Evolutionary conservation across 202 grass and related monocot species (phyloP), one percentile per base, ranked within the genome.

Genomic region (Setaria viridis): DNA sequence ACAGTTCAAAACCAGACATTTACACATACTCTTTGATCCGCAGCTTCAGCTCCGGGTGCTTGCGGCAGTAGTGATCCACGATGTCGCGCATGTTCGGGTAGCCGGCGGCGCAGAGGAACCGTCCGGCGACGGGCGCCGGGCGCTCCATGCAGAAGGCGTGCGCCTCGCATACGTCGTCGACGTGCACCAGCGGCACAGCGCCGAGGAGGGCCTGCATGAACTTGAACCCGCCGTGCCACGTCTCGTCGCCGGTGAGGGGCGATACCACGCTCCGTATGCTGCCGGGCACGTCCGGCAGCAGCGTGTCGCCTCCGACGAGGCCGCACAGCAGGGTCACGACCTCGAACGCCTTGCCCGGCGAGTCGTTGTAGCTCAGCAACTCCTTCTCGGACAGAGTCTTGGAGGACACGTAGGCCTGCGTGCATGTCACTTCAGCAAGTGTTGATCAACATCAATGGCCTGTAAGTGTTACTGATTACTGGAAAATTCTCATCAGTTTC

Each of bases 121-220:
- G 88, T 9, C 92, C 92, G 7, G 84, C 92, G 9, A 94, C 89
- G 62, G 84, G 70, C 17, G 68, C 8, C 15, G 11, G 74, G 2
- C 21, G 0, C 21, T 97, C 90, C 82, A 97, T 92, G 84, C 88
- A 91, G 77, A 97, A 91, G 9, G 72, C 47, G 76, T 92, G 92
- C 2, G 94, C 94, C 51, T 94, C 88, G 33, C 90, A 92, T 49
- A 53, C 66, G 76, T 97, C 94, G 0, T 94, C 94, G 11, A 97
- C 17, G 76, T 92, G 88, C 56, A 57, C 80, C 54, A 92, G 21
- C 4, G 92, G 92, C 85, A 97, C 59, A 55, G 86, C 91, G 7
- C 88, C 81, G 15, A 89, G 53, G 53, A 97, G 29, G 5, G 90
- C 71, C 72, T 97, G 92, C 43, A 91, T 0, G 83, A 88, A 90